Evolutionary conservation across 352 stramenopile genomes (phyloP).

Genomic region (Phytophthora pistaciae): DNA sequence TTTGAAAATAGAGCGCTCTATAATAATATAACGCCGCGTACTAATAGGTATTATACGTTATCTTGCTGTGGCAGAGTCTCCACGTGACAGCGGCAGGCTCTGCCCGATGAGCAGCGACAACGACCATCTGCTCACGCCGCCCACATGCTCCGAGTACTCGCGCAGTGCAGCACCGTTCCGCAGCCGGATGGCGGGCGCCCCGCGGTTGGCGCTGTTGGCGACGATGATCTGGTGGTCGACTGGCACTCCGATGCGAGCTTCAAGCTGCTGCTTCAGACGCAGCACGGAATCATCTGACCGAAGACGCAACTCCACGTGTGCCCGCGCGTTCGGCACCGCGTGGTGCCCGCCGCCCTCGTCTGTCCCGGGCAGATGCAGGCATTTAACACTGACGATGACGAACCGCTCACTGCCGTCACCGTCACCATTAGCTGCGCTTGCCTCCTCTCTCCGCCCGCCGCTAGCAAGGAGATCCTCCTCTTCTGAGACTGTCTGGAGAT

Average conservation of each 20-base stretch:
- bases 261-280: slow-evolving; percentile 40
- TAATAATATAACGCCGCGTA: too few relatives aligned
- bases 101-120: slow-evolving; percentile 45
- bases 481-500: slow-evolving; percentile 12
- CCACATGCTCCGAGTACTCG: slow-evolving; percentile 33
- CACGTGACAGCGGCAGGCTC: slow-evolving; percentile 30
- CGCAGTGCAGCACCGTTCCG: slow-evolving; percentile 26
- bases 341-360: slow-evolving; percentile 16
- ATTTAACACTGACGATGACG: slow-evolving; percentile 38
- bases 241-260: slow-evolving; percentile 22
- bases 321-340: background rate
- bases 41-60: too few relatives aligned
- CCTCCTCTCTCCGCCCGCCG: background rate
- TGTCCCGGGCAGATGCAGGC: slow-evolving; percentile 17
- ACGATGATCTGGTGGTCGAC: slow-evolving; percentile 46
- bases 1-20: too few relatives aligned
- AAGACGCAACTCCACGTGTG: slow-evolving; percentile 34
- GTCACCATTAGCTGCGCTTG: slow-evolving; percentile 2
- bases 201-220: slow-evolving; percentile 14
- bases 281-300: slow-evolving; percentile 30
- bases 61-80: slow-evolving; percentile 13
- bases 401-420: background rate
- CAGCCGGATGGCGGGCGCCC: slow-evolving; percentile 31
- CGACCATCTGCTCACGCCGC: slow-evolving; percentile 28
- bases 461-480: slow-evolving; percentile 7